Evolutionary conservation across 2,329 filamentous ascomycete species (phyloP), one percentile per base, ranked within the genome.

Genomic region (Thyridium curvatum): DNA sequence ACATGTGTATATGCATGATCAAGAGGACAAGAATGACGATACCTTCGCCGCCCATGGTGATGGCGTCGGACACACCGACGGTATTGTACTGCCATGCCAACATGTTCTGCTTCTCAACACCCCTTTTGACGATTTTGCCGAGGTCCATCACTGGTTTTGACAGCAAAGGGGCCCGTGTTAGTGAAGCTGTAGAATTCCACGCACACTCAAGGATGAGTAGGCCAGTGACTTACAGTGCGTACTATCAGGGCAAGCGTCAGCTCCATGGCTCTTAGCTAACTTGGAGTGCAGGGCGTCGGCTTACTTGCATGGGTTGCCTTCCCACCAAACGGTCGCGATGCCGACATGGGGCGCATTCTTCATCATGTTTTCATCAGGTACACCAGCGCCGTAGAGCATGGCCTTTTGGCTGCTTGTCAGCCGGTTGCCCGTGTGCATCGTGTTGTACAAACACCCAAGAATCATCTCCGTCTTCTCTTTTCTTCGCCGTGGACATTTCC

Each of bases 21-120:
- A 18, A 8, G 15, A 12, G n/a, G n/a, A n/a, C n/a, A n/a, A n/a
- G n/a, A n/a, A n/a, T n/a, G n/a, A n/a, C 4, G 34, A 5, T 54
- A 86, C 86, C 89, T 68, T 95, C 87, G 48, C 84, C 84, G 39
- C 91, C 90, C 90, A 96, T 96, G 3, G 91, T 94, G 54, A 96
- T 95, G 35, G 82, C 90, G 61, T 95, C 89, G 9, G 86, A 89
- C 10, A 96, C 69, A 37, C 90, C 88, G 46, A 95, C 77, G 14
- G 89, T 94, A 60, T 93, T 94, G 65, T 90, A 95, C 60, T 94
- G 88, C 89, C 89, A 97, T 32, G 79, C 90, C 17, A 97, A 72
- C 86, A 96, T 94, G 17, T 82, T 84, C 53, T 90, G 78, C 52
- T 85, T 86, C 51, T 84, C 70, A 2, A 96, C 74, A 2, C 86